A percentile compares a stretch with the other conserved stretches of the same genome.
Evolutionary conservation across 75 land plant genomes (phyloP).

Genomic region (Ceratopteris richardii): DNA sequence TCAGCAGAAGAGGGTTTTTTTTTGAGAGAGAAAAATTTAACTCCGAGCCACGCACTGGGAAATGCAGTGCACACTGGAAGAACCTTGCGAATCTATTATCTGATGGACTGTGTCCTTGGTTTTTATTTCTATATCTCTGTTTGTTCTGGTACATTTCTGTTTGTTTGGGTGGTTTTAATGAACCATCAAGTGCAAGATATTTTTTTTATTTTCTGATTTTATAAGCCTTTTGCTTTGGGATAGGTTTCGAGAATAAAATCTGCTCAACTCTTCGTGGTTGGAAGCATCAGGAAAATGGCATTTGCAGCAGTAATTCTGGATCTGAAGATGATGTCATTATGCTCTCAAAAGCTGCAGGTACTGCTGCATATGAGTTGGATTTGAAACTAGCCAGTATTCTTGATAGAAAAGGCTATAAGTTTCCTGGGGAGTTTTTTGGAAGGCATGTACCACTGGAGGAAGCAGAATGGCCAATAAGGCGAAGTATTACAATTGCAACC

Average conservation of each 20-base stretch:
- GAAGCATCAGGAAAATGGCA: neutral
- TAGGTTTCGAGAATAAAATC: neutral
- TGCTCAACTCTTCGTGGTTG: conserved; percentile 2
- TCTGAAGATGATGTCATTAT: conserved; percentile 22
- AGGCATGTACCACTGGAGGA: conserved; percentile 3
- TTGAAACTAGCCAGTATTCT: conserved; percentile 83
- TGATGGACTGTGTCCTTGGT: too few species aligned
- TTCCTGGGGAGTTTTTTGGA: conserved; percentile 58
- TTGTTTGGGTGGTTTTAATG: neutral
- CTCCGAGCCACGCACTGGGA: too few species aligned
- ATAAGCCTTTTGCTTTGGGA: neutral
- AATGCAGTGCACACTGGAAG: too few species aligned
- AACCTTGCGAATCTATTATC: too few species aligned
- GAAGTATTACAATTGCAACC: conserved; percentile 63
- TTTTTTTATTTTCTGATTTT: neutral
- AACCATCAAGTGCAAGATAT: too few species aligned
- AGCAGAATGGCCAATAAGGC: conserved; percentile 14
- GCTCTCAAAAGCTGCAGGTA: conserved; percentile 24
- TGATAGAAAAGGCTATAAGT: conserved; percentile 74
- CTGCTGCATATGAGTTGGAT: conserved; percentile 63
- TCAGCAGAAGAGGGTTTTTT: too few species aligned
- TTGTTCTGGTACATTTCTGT: neutral
- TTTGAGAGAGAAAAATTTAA: too few species aligned
- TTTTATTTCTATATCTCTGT: neutral
- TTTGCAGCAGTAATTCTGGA: neutral